phyloP scores from a whole-genome alignment of 805 yeast genomes.

The Candida morakotiae region DNA sequence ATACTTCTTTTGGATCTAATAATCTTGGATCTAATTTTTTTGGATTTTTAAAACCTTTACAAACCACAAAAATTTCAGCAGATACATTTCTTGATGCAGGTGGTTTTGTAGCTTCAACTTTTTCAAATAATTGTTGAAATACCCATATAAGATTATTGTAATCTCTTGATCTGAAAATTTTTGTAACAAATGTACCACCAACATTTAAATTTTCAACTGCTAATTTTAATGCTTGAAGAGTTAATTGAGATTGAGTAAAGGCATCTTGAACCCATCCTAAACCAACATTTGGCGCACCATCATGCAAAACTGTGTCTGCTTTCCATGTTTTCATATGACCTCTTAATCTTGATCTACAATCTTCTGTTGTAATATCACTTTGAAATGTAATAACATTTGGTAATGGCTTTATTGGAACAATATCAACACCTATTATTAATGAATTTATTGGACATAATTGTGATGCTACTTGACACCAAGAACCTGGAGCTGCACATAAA shows the following conservation, averaged over 20 bases:
- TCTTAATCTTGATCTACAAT: slow-evolving; percentile 89
- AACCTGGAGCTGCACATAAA: slow-evolving; percentile 96
- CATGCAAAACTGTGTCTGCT: slow-evolving; percentile 96
- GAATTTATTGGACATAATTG: slow-evolving; percentile 90
- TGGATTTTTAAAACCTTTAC: slow-evolving; percentile 95
- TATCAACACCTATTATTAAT: slow-evolving; percentile 96
- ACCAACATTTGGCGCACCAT: slow-evolving; percentile 99
- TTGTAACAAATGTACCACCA: slow-evolving; percentile 95
- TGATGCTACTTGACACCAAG: slow-evolving; percentile 99
- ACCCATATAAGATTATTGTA: slow-evolving; percentile 97
- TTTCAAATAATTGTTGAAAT: slow-evolving; percentile 90
- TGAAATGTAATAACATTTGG: slow-evolving; percentile 94
- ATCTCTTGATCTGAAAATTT: slow-evolving; percentile 97
- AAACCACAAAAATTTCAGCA: slow-evolving; percentile 97
- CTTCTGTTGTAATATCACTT: slow-evolving; percentile 96
- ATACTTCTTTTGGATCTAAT: slow-evolving; percentile 87
- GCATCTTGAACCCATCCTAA: slow-evolving; percentile 99
- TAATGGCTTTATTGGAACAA: slow-evolving; percentile 94
- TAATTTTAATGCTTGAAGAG: slow-evolving; percentile 85
- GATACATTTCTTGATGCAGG: slow-evolving; percentile 99
- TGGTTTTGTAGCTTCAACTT: slow-evolving; percentile 98
- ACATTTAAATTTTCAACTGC: slow-evolving; percentile 90
- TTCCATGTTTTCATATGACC: slow-evolving; percentile 99
- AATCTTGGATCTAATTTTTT: slow-evolving; percentile 90
- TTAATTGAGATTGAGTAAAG: slow-evolving; percentile 93